Percentiles rank a stretch among this genome's conserved stretches.
phyloP scores from a whole-genome alignment of 1,284 basidiomycete genomes.

The Golubevia pallescens region DNA sequence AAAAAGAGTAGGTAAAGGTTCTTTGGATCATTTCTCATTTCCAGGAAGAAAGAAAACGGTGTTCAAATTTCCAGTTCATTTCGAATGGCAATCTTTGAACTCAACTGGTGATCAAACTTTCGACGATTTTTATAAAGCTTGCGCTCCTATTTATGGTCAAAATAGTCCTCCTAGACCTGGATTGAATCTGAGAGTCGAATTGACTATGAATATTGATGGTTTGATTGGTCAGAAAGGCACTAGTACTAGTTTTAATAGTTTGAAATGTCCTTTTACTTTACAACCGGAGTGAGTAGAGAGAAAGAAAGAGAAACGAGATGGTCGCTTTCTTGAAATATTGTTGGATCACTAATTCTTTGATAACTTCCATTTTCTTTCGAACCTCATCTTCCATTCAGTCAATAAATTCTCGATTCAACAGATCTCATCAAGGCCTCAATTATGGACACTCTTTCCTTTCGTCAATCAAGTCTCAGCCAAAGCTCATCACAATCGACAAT shows the following conservation, averaged over 20 bases:
- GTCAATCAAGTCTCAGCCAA: too few relatives aligned
- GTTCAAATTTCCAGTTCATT: conserved; percentile 40
- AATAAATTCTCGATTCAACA: too few relatives aligned
- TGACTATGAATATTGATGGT: conserved; percentile 34
- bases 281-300: neutral
- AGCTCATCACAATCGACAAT: too few relatives aligned
- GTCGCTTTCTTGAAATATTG: too few relatives aligned
- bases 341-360: too few relatives aligned
- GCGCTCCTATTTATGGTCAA: conserved; percentile 23
- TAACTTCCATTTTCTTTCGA: too few relatives aligned
- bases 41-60: conserved; percentile 18
- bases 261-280: neutral
- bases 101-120: conserved; percentile 38
- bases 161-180: conserved; percentile 12
- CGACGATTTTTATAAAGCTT: conserved; percentile 32
- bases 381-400: too few relatives aligned
- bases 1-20: conserved; percentile 28
- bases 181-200: conserved; percentile 27
- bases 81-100: conserved; percentile 36
- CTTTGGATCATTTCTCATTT: conserved; percentile 16
- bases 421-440: too few relatives aligned
- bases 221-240: conserved; percentile 33
- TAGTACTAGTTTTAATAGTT: conserved; percentile 22
- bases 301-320: too few relatives aligned
- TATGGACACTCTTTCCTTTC: too few relatives aligned